Evolutionary conservation across 768 basidiomycete genomes (phyloP).

Genomic region (Boletus reticulatus): DNA sequence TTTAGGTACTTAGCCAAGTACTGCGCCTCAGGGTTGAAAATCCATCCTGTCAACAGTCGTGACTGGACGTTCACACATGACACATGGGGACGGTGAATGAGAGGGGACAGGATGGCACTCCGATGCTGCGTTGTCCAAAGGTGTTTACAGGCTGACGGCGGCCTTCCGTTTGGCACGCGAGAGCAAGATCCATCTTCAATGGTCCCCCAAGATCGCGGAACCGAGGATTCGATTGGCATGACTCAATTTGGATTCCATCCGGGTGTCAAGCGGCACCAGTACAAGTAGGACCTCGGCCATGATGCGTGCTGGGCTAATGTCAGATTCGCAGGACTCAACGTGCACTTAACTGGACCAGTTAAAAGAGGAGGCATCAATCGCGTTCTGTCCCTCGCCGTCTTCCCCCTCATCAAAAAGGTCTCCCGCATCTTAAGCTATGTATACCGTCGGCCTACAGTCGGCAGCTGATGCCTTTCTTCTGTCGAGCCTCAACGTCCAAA

Average conservation of each 20-base stretch:
- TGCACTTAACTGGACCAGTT: constrained; percentile 18
- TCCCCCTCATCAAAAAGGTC: constrained; percentile 25
- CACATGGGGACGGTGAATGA: constrained; percentile 18
- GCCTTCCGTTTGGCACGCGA: constrained; percentile 19
- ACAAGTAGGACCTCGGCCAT: constrained; percentile 18
- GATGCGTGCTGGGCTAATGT: constrained; percentile 27
- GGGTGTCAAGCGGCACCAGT: constrained; percentile 10
- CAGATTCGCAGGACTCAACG: constrained; percentile 25
- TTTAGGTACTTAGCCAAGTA: constrained; percentile 28
- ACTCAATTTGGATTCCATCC: constrained; percentile 12
- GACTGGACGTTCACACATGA: constrained; percentile 10
- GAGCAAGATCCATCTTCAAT: constrained; percentile 13
- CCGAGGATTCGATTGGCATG: constrained; percentile 28
- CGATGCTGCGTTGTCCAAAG: constrained; percentile 11
- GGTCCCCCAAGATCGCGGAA: constrained; percentile 19
- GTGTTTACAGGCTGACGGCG: constrained; percentile 8
- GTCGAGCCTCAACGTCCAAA: constrained; percentile 32
- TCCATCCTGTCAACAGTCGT: constrained; percentile 14
- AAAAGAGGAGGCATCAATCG: constrained; percentile 27
- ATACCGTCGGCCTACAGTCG: constrained; percentile 41
- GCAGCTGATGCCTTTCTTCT: constrained; percentile 37
- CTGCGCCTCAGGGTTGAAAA: constrained; percentile 34
- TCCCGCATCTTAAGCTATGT: constrained; percentile 34
- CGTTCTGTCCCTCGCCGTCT: constrained; percentile 20
- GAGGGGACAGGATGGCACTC: constrained; percentile 5